Percentiles rank a stretch among this genome's conserved stretches.
phyloP scores from a whole-genome alignment of 306 rosid genomes.

The Lithocarpus polystachyus region DNA sequence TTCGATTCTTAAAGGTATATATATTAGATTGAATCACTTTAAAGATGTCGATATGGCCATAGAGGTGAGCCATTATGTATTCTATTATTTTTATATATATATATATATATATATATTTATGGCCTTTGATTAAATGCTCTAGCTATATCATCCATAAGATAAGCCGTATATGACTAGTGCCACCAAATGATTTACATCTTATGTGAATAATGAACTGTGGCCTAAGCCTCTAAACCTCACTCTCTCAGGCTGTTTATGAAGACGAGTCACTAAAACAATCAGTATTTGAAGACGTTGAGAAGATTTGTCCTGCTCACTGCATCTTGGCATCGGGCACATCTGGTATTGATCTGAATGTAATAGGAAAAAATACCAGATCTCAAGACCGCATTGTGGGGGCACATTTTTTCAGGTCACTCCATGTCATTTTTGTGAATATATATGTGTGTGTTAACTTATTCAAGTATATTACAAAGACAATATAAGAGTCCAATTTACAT shows the following conservation, averaged over 20 bases:
- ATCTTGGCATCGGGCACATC: slow-evolving; percentile 87
- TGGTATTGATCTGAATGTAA: slow-evolving; percentile 70
- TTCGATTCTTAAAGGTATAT: slow-evolving; percentile 64
- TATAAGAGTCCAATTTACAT: too few relatives aligned
- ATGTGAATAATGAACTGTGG: neutral
- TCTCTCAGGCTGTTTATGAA: slow-evolving; percentile 77
- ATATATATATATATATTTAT: too few relatives aligned
- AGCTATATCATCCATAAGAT: too few relatives aligned
- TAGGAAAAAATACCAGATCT: slow-evolving; percentile 70
- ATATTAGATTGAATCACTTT: slow-evolving; percentile 75
- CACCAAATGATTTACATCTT: neutral
- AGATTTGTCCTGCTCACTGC: slow-evolving; percentile 80
- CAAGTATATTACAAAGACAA: too few relatives aligned
- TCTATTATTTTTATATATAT: too few relatives aligned
- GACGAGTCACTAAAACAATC: slow-evolving; percentile 68
- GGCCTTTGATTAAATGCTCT: too few relatives aligned
- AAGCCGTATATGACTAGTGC: too few relatives aligned
- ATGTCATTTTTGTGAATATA: neutral
- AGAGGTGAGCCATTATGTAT: slow-evolving; percentile 50
- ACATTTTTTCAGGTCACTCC: slow-evolving; percentile 87
- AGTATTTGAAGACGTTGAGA: slow-evolving; percentile 83
- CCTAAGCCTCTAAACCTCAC: neutral
- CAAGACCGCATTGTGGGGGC: slow-evolving; percentile 86
- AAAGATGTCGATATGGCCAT: slow-evolving; percentile 84
- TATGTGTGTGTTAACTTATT: too few relatives aligned